Evolutionary conservation across 2,329 filamentous ascomycete species (phyloP).

Genomic region (Cytospora piceae): DNA sequence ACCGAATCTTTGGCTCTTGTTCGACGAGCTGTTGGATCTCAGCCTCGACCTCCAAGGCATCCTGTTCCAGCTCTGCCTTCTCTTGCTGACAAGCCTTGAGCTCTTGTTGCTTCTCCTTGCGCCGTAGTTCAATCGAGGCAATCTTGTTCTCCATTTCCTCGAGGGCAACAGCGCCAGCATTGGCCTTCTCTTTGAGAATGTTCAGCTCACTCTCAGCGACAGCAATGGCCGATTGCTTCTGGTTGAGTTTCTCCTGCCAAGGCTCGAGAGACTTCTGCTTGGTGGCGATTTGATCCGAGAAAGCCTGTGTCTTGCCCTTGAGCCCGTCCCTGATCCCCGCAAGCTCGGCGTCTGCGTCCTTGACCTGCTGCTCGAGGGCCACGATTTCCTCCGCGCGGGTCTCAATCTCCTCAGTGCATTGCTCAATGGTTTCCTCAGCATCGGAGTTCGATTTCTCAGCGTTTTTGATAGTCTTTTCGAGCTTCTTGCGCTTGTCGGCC

Average conservation of each 20-base stretch:
- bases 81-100: conserved; percentile 76
- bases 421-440: conserved; percentile 75
- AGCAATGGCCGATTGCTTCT: conserved; percentile 91
- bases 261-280: conserved; percentile 96
- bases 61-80: conserved; percentile 72
- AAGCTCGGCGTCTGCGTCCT: conserved; percentile 80
- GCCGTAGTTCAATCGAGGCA: conserved; percentile 69
- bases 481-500: conserved; percentile 87
- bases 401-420: conserved; percentile 78
- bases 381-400: conserved; percentile 74
- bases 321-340: conserved; percentile 80
- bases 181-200: conserved; percentile 87
- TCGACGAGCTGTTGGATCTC: conserved; percentile 73
- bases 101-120: conserved; percentile 71
- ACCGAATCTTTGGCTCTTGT: conserved; percentile 80
- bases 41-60: conserved; percentile 70
- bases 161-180: conserved; percentile 81
- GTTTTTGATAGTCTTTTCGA: conserved; percentile 82
- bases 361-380: conserved; percentile 75
- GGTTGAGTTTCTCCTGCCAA: conserved; percentile 96
- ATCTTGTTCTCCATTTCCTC: conserved; percentile 85
- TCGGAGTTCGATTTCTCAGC: conserved; percentile 76
- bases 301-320: conserved; percentile 93
- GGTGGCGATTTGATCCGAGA: conserved; percentile 87
- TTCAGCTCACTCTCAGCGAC: conserved; percentile 94